These are phyloP conservation scores for Bauhinia variegata DNA, from an alignment of 306 rosid genomes.

Conservation along the genomic window DNA sequence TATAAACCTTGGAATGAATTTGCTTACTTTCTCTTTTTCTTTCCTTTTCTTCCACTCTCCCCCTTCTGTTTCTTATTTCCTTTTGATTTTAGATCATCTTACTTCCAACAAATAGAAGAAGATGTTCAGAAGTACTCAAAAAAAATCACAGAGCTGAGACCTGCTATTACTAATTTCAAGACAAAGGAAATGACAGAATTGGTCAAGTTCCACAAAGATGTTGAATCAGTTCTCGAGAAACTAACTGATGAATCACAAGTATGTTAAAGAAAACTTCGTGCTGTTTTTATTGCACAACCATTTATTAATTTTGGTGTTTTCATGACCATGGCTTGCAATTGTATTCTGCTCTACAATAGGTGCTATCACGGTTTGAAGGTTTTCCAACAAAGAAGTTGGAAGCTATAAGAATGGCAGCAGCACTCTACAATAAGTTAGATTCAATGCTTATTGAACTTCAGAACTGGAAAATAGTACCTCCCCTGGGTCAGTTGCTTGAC, in stretches of 20 bases:
- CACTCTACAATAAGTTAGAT: conserved; percentile 59
- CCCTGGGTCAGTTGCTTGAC: conserved; percentile 59
- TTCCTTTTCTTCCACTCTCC: too few species aligned
- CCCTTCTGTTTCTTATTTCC: not conserved
- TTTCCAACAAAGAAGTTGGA: conserved; percentile 79
- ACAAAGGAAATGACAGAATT: conserved; percentile 66
- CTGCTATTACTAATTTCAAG: conserved; percentile 57
- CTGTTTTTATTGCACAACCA: conserved; percentile 16
- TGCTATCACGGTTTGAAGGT: conserved; percentile 75
- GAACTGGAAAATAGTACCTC: conserved; percentile 59
- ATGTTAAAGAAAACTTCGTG: conserved; percentile 2
- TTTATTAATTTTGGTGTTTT: not conserved
- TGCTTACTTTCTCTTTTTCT: too few species aligned
- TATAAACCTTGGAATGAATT: not conserved
- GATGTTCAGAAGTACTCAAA: conserved; percentile 69
- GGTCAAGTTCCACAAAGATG: conserved; percentile 60
- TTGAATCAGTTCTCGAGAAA: conserved; percentile 72
- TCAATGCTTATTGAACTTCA: conserved; percentile 59
- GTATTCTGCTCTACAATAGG: conserved; percentile 36
- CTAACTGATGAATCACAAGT: conserved; percentile 89
- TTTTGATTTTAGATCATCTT: conserved; percentile 69
- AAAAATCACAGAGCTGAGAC: conserved; percentile 54
- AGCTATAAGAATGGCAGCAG: conserved; percentile 67
- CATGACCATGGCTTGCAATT: conserved; percentile 17
- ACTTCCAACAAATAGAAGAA: conserved; percentile 86